Evolutionary conservation across 169 alveolate genomes (phyloP).

Genomic region (Cryptosporidium baileyi): DNA sequence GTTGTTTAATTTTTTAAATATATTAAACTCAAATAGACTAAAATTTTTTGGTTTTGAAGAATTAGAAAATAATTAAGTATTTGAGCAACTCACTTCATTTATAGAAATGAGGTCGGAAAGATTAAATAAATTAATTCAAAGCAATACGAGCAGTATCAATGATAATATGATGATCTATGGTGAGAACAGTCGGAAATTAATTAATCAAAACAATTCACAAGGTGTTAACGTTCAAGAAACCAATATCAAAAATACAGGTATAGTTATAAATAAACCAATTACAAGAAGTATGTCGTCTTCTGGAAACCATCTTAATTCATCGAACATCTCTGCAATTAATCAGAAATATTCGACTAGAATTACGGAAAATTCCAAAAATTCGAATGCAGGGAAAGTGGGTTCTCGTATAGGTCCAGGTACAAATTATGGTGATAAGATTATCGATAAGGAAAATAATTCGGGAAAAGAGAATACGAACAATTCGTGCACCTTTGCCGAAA

Average conservation of each 20-base stretch:
- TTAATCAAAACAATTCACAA: slow-evolving; percentile 43
- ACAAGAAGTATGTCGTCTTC: slow-evolving; percentile 65
- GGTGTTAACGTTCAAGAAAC: background rate
- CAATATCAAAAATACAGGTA: slow-evolving; percentile 58
- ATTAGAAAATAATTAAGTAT: too few relatives aligned
- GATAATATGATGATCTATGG: slow-evolving; percentile 1
- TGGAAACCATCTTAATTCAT: background rate
- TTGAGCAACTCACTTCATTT: too few relatives aligned
- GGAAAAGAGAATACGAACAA: background rate
- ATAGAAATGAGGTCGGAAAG: slow-evolving; percentile 71
- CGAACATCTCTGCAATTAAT: background rate
- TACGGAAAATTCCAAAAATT: slow-evolving; percentile 3
- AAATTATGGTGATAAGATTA: background rate
- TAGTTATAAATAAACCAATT: slow-evolving; percentile 35
- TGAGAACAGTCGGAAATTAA: slow-evolving; percentile 50
- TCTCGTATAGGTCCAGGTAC: background rate
- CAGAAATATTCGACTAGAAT: slow-evolving; percentile 19
- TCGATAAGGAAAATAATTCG: background rate
- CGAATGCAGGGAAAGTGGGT: slow-evolving; percentile 26
- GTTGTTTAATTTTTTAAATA: too few relatives aligned
- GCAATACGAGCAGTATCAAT: background rate
- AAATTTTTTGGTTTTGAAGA: too few relatives aligned
- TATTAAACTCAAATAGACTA: too few relatives aligned
- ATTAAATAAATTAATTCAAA: slow-evolving; percentile 24
- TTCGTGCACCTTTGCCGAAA: slow-evolving; percentile 33